phyloP scores from a whole-genome alignment of 306 rosid species.

The Mimosa bimucronata region DNA sequence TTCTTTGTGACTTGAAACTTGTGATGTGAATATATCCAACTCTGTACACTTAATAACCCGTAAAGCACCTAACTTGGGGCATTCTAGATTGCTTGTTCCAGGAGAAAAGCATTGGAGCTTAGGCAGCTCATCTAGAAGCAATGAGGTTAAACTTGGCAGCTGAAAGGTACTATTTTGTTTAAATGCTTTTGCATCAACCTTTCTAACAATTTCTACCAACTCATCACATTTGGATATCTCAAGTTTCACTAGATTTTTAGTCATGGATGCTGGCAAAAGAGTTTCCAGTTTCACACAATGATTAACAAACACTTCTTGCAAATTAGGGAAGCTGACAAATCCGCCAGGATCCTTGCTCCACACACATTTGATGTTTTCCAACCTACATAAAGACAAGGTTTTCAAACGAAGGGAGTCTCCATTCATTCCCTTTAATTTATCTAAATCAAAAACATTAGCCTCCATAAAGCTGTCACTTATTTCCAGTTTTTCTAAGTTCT shows the following conservation, averaged over 20 bases:
- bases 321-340: background rate
- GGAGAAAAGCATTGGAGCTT: background rate
- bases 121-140: background rate
- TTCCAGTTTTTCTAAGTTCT: constrained; percentile 11
- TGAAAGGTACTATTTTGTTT: background rate
- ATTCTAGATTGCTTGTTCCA: background rate
- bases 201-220: background rate
- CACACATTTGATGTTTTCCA: background rate
- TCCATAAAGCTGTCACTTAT: background rate
- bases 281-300: background rate
- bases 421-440: background rate
- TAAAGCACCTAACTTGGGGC: background rate
- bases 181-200: background rate
- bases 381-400: background rate
- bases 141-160: background rate
- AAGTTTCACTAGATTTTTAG: background rate
- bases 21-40: background rate
- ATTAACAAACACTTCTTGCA: background rate
- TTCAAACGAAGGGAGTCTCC: background rate
- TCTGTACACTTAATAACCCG: background rate
- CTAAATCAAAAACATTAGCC: constrained; percentile 5
- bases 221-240: background rate
- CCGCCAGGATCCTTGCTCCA: background rate
- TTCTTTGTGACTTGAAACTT: background rate
- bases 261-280: background rate